Conservation (phyloP, 257 asterid genomes). For the Solanum stenotomum region DNA sequence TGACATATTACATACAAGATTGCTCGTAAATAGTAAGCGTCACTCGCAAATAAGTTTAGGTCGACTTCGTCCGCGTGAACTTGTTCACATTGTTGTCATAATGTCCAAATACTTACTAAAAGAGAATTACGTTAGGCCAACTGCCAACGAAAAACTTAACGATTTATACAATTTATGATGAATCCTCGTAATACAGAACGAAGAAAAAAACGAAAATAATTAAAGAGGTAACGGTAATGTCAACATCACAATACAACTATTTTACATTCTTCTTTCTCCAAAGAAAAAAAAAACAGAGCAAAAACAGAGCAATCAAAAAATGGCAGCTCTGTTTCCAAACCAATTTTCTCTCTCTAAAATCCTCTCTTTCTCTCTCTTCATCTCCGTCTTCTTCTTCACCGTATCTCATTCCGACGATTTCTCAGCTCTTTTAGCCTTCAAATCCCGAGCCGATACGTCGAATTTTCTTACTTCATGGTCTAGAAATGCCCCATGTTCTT, state of each 20-base stretch:
- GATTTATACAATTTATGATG: not conserved
- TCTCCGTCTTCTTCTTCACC: not conserved
- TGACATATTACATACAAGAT: not conserved
- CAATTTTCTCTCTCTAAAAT: not conserved
- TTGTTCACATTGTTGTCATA: no score
- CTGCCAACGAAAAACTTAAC: not conserved
- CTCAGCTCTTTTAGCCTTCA: slow-evolving; percentile 13
- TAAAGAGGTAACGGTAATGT: not conserved
- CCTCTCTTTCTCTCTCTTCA: not conserved
- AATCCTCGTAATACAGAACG: not conserved
- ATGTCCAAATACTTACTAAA: no score
- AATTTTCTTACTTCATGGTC: slow-evolving; percentile 27
- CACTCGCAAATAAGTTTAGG: not conserved
- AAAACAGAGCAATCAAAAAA: not conserved
- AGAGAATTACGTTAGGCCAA: rapidly evolving
- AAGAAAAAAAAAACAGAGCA: not conserved
- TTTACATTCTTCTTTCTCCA: not conserved
- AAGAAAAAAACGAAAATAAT: not conserved
- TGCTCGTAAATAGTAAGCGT: not conserved
- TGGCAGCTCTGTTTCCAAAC: not conserved
- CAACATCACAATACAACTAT: not conserved
- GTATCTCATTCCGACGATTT: not conserved
- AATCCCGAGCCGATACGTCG: slow-evolving; percentile 10
- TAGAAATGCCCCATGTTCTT: slow-evolving; percentile 7
- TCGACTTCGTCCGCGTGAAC: rapidly evolving